Percentiles rank a stretch among this genome's conserved stretches.
phyloP scores from a whole-genome alignment of 2,329 filamentous ascomycete species.

The Cercospora sp. region DNA sequence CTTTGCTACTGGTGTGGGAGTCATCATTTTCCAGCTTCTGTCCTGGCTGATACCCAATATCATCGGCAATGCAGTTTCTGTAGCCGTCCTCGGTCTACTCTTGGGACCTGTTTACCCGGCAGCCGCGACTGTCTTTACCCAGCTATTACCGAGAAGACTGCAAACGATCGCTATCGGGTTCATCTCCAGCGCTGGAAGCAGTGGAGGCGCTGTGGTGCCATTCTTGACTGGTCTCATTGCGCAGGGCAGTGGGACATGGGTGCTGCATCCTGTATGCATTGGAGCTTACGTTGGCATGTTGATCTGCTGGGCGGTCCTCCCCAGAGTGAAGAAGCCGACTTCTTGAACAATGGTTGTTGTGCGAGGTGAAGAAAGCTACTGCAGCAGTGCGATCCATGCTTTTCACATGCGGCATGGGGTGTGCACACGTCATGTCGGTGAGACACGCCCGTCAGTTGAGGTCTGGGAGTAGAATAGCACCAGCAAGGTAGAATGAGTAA shows the following conservation, averaged over 20 bases:
- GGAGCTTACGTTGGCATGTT: slow-evolving; percentile 65
- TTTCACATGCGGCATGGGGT: not conserved
- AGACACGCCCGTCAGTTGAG: not conserved
- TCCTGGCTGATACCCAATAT: slow-evolving; percentile 58
- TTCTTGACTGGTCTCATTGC: slow-evolving; percentile 66
- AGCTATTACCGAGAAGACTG: slow-evolving; percentile 59
- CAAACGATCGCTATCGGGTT: slow-evolving; percentile 65
- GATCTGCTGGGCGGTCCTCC: slow-evolving; percentile 63
- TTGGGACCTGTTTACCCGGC: slow-evolving; percentile 80
- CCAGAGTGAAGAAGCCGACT: slow-evolving; percentile 53
- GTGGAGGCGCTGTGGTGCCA: slow-evolving; percentile 66
- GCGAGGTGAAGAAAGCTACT: not conserved
- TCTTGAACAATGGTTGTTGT: not conserved
- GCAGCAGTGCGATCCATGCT: not conserved
- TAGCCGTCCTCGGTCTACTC: slow-evolving; percentile 66
- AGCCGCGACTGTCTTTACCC: slow-evolving; percentile 63
- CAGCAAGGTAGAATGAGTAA: not conserved
- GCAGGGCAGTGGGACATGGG: slow-evolving; percentile 62
- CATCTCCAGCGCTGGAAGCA: slow-evolving; percentile 68
- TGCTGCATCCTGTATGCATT: slow-evolving; percentile 66
- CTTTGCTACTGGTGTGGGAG: slow-evolving; percentile 60
- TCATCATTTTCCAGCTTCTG: slow-evolving; percentile 69
- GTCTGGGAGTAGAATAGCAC: not conserved
- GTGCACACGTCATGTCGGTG: not conserved
- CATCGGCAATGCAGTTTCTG: slow-evolving; percentile 52